Base-by-base conservation (phyloP, 108 stramenopile species). In the Mediolabrus comicus region DNA sequence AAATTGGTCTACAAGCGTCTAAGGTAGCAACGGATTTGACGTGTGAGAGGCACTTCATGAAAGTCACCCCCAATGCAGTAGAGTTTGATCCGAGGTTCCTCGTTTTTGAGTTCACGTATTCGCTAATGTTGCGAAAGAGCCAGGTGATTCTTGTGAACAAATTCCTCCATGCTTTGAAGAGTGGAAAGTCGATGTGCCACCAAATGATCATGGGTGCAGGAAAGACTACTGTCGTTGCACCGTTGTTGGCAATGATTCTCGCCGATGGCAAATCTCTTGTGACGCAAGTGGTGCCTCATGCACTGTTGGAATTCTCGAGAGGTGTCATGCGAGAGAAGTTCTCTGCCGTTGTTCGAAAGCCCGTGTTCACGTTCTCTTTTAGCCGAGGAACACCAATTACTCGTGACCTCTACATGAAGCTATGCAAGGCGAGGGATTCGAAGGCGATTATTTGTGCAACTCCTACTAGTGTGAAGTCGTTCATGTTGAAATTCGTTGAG, bases 121-220 rank as follows among this genome's bases (percentile, higher is more conserved):
- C 92, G 11, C 59, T 98, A 32, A 84, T 99, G 84, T 81, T 99
- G 63, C 90, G 98, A 34, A 91, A 96, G 65, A 89, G 95, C 26
- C 99, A 99, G 84, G 96, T 99, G 26, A 90, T 87, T 41, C 84
- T 99, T 34, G 96, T 99, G 24, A 90, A 97, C 73, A 95, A 95
- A 36, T 97, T 98, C 71, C 79, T 98, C 67, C 67, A 85, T 10
- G 69, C 90, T 0, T 77, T 94, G 25, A 66, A 79, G 53, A 75
- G 85, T 26, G 81, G 86, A 25, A 80, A 81, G 25, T 97, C 96
- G 13, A 94, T 96, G 88, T 97, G 97, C 55, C 96, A 98, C 71
- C 98, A 99, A 84, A 98, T 98, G 98, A 98, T 99, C 91, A 99
- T 99, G 99, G 99, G 99, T 24, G 98, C 97, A 4, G 99, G 99